Conservation (phyloP, 1,139 yeast genomes). For the Scheffersomyces segobiensis region DNA sequence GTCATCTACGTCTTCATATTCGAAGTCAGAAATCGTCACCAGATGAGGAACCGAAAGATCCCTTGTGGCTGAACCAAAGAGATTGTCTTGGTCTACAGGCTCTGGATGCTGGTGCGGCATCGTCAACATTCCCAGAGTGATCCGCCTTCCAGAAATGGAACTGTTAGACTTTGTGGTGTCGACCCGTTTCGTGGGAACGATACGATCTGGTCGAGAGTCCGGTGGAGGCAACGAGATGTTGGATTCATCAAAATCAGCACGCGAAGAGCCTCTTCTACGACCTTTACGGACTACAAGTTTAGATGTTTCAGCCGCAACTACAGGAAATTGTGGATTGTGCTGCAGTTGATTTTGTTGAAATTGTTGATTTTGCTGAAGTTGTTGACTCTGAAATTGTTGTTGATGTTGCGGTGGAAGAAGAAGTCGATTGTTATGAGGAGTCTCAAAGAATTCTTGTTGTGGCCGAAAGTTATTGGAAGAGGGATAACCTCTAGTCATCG, state of each 20-base stretch:
- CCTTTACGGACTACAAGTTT: constrained; percentile 1
- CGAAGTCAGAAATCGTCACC: neutral
- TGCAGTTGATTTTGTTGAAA: neutral
- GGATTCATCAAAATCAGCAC: constrained; percentile 15
- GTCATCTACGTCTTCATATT: constrained; percentile 3
- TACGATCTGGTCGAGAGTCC: constrained; percentile 17
- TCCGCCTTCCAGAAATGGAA: constrained; percentile 42
- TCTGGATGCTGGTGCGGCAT: constrained; percentile 23
- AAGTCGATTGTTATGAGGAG: constrained; percentile 5
- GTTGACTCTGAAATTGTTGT: neutral
- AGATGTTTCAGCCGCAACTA: neutral
- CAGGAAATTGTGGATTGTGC: neutral
- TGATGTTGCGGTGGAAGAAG: neutral
- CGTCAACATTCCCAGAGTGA: constrained; percentile 67
- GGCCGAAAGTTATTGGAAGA: constrained; percentile 23
- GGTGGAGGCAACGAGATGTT: constrained; percentile 40
- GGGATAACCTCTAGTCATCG: constrained; percentile 11
- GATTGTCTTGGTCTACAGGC: neutral
- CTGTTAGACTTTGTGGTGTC: constrained; percentile 10
- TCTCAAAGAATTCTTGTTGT: constrained; percentile 28
- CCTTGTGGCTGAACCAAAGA: neutral
- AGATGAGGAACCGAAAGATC: neutral
- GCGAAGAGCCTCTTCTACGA: constrained; percentile 4
- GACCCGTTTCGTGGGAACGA: constrained; percentile 28
- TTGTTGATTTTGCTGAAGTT: neutral